A percentile compares a stretch with the other conserved stretches of the same genome.
phyloP scores from a whole-genome alignment of 495 filamentous ascomycete species.

The Penicillium soppii region DNA sequence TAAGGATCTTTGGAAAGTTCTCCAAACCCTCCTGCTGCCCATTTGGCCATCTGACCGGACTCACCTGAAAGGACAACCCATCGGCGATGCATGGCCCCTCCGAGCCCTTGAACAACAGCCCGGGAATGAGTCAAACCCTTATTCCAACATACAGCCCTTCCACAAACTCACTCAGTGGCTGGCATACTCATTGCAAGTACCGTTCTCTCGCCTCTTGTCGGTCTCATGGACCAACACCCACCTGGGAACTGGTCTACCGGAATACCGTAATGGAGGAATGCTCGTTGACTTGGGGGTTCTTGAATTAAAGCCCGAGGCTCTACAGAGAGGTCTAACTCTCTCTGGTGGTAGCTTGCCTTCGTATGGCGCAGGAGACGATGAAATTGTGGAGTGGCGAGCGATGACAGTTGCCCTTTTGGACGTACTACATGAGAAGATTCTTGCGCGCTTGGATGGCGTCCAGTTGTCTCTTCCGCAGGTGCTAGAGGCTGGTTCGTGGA shows the following conservation, averaged over 20 bases:
- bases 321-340: constrained; percentile 48
- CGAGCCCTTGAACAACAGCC: constrained; percentile 17
- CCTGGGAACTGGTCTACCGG: constrained; percentile 78
- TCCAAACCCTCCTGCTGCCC: constrained; percentile 51
- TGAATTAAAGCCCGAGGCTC: constrained; percentile 65
- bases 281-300: constrained; percentile 82
- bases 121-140: constrained; percentile 5
- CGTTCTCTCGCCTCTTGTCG: constrained; percentile 74
- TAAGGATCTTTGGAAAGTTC: constrained; percentile 43
- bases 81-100: constrained; percentile 60
- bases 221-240: constrained; percentile 76
- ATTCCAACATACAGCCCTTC: constrained; percentile 52
- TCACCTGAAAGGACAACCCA: constrained; percentile 46
- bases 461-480: constrained; percentile 73
- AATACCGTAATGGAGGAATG: constrained; percentile 85
- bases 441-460: constrained; percentile 51
- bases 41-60: constrained; percentile 58
- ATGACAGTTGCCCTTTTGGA: constrained; percentile 85
- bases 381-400: constrained; percentile 85
- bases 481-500: constrained; percentile 87
- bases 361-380: constrained; percentile 77
- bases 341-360: constrained; percentile 67
- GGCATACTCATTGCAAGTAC: constrained; percentile 84
- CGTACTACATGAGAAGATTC: constrained; percentile 64
- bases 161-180: constrained; percentile 92